Evolutionary conservation across 768 basidiomycete genomes (phyloP), one percentile per base, ranked within the genome.

Genomic region (Naganishia randhawae): DNA sequence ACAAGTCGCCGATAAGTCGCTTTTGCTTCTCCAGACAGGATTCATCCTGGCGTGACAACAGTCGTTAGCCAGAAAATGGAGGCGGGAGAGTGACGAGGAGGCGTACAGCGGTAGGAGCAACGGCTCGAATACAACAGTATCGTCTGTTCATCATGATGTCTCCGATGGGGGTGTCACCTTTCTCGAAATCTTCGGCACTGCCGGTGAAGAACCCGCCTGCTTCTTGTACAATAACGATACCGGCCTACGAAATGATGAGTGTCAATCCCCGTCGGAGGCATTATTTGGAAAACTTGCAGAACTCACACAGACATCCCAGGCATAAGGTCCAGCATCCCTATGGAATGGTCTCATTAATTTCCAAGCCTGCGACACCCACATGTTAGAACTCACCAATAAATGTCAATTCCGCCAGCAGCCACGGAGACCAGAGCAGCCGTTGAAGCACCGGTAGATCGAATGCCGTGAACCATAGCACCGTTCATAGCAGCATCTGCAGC

Each of bases 221-320:
- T 77, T 95, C 95, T 70, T 90, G 85, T 0, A 90, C 89, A 69
- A 98, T 94, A 72, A 95, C 88, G 17, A 90, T 87, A 0, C 92
- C 95, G 16, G 61, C 41, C 66, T 67, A 48, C 13, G 50, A 33
- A 31, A 32, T 9, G 41, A 45, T 3, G 6, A 1, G 4, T 50
- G 11, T 48, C 9, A 64, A n/a, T 27, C 27, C 19, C 7, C 3
- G 45, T 7, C 45, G 11, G 3, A 11, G 25, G 14, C 5, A 29
- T 41, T 16, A 22, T 25, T 41, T 31, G 33, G n/a, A 27, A 5
- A 17, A 4, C 39, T 13, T 29, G 8, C 37, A 5, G 39, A 52
- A 37, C 66, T 48, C 45, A 67, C 66, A 51, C 50, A 63, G 57
- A 54, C 68, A 48, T 50, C 65, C 50, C 54, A 63, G 17, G 57